These are phyloP conservation scores for Lithocarpus polystachyus DNA, from an alignment of 306 rosid genomes.

Conservation along the genomic window DNA sequence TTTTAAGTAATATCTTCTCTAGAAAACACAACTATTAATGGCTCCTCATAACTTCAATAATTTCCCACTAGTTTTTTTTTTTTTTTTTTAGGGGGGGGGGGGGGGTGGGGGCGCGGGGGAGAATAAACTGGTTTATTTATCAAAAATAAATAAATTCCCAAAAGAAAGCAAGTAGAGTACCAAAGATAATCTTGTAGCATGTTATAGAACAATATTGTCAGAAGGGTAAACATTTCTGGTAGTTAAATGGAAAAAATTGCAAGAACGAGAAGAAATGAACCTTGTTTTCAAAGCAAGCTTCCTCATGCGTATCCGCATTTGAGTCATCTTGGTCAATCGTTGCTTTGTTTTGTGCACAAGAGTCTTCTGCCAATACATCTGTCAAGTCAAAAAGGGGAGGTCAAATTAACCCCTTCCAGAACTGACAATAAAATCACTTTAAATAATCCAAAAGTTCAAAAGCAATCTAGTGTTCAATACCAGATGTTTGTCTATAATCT, in stretches of 20 bases:
- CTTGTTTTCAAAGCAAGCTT: constrained; percentile 89
- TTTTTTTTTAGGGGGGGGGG: too few relatives aligned
- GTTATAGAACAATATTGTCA: not conserved
- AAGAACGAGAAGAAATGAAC: constrained; percentile 27
- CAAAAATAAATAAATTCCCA: not conserved
- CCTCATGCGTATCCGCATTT: constrained; percentile 93
- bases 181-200: not conserved
- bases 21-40: not conserved
- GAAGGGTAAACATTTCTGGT: not conserved
- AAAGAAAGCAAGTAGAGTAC: not conserved
- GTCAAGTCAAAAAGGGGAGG: constrained; percentile 17
- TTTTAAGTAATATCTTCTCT: not conserved
- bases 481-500: constrained; percentile 80
- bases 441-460: not conserved
- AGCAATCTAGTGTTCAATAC: constrained; percentile 34
- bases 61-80: not conserved
- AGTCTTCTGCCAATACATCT: constrained; percentile 95
- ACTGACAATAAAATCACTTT: not conserved
- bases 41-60: not conserved
- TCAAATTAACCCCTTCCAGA: constrained; percentile 1
- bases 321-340: constrained; percentile 93
- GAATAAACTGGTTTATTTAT: too few relatives aligned
- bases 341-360: constrained; percentile 91
- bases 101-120: too few relatives aligned
- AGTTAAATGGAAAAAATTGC: not conserved